A percentile compares a stretch with the other conserved stretches of the same genome.
These are phyloP conservation scores for Trametes punicea DNA, from an alignment of 768 basidiomycete species.

Conservation along the genomic window DNA sequence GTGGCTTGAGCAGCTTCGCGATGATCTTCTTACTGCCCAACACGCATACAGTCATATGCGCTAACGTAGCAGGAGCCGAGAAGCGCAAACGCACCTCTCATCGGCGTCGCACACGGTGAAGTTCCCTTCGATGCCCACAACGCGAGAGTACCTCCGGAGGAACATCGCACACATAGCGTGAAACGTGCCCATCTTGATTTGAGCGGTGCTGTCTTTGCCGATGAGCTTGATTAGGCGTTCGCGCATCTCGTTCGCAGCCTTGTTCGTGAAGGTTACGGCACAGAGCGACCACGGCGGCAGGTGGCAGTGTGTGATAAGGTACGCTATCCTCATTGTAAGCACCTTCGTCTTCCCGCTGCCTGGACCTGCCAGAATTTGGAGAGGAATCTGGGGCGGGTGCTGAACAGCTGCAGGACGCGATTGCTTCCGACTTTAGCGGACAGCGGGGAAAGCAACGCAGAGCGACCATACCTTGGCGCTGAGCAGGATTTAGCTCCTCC, in stretches of 20 bases:
- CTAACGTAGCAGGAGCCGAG: neutral
- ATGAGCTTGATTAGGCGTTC: constrained; percentile 64
- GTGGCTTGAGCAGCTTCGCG: constrained; percentile 51
- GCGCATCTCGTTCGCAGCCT: constrained; percentile 86
- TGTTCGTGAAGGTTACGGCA: constrained; percentile 87
- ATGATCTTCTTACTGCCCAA: constrained; percentile 64
- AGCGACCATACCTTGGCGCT: constrained; percentile 34
- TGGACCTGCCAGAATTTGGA: constrained; percentile 83
- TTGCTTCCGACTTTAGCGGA: neutral
- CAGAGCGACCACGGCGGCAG: constrained; percentile 60
- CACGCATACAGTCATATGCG: neutral
- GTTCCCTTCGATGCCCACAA: constrained; percentile 61
- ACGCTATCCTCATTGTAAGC: constrained; percentile 63
- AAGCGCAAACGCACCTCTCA: constrained; percentile 61
- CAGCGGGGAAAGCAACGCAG: neutral
- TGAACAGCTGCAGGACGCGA: constrained; percentile 51
- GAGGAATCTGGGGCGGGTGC: constrained; percentile 55
- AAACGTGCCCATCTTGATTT: constrained; percentile 72
- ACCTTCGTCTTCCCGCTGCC: constrained; percentile 76
- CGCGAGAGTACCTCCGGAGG: constrained; percentile 58
- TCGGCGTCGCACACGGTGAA: constrained; percentile 83
- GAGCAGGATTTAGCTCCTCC: constrained; percentile 28
- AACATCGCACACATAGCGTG: constrained; percentile 74
- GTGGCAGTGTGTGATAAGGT: constrained; percentile 53
- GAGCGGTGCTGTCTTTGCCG: constrained; percentile 51